Evolutionary conservation across 2,329 filamentous ascomycete species (phyloP), one percentile per base, ranked within the genome.

Genomic region (Xylariaceae sp.): DNA sequence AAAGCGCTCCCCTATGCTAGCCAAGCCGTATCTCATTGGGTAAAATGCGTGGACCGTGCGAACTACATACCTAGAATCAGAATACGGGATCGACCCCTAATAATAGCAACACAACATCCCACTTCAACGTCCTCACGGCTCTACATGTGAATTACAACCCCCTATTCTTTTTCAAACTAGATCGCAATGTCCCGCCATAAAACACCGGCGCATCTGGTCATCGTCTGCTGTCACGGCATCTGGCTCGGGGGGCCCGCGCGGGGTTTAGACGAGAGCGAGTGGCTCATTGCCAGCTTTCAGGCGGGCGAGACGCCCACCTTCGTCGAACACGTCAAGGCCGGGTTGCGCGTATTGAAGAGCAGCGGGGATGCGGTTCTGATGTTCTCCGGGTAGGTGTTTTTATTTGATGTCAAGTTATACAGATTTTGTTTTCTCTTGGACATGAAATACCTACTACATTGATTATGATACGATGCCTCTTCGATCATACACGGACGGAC

Each of bases 201-300:
- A 14, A 55, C 50, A 0, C 74, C 76, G 23, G 73, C 72, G 4
- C 81, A 90, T 61, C 80, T 96, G 10, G 84, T 96, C 49, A 76
- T 96, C 46, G 88, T 96, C 48, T 95, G 91, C 77, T 93, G 91
- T 71, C 91, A 96, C 74, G 89, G 86, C 23, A 90, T 93, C 55
- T 96, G 89, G 80, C 74, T 79, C 14, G 86, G 86, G 21, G 85
- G 86, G 0, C 76, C 79, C 2, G 72, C 74, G 1, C 71, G 73
- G 1, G 86, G 86, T 32, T 60, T 69, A 19, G 74, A 81, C 56
- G 85, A 89, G 67, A 60, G 74, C 5, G 85, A 89, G 69, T 90
- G 88, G 87, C 78, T 91, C 26, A 87, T 96, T 16, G 87, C 90
- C 50, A 77, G 81, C 29, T 96, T 95, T 67, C 92, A 96, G 70